Conservation (phyloP, 2,329 filamentous ascomycete species). For the Fusarium pseudonygamai region DNA sequence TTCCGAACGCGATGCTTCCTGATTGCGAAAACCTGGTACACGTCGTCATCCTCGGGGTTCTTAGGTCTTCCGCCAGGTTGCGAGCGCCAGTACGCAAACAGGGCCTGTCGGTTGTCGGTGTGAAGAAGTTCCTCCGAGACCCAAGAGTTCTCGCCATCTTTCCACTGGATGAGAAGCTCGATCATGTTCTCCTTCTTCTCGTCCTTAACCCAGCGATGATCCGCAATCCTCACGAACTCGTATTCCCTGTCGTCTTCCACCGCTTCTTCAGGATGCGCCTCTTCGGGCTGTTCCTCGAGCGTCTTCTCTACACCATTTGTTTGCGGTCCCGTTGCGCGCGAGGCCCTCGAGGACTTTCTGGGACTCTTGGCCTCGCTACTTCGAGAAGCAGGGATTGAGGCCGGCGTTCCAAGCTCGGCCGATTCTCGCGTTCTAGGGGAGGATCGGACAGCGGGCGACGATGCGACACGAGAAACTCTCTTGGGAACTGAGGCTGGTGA, state of each 20-base stretch:
- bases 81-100: conserved; percentile 48
- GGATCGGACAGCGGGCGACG: too few relatives aligned
- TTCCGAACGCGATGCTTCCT: conserved; percentile 44
- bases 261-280: background rate
- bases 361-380: background rate
- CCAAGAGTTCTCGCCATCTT: conserved; percentile 45
- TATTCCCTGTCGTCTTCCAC: background rate
- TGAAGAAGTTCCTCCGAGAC: conserved; percentile 48
- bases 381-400: background rate
- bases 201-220: conserved; percentile 43
- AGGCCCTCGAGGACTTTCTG: background rate
- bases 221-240: conserved; percentile 31
- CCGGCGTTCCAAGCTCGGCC: too few relatives aligned
- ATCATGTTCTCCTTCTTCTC: conserved; percentile 32
- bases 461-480: too few relatives aligned
- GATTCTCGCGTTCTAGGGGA: too few relatives aligned
- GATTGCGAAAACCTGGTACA: conserved; percentile 49
- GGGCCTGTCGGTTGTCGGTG: conserved; percentile 43
- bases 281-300: background rate
- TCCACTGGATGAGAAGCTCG: conserved; percentile 48
- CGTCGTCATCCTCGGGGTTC: conserved; percentile 41
- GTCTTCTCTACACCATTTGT: background rate
- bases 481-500: background rate
- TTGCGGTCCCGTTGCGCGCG: background rate
- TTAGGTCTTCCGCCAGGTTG: conserved; percentile 44